Conservation (phyloP, 495 filamentous ascomycete species). For the Melanomma pulvis-pyrius region DNA sequence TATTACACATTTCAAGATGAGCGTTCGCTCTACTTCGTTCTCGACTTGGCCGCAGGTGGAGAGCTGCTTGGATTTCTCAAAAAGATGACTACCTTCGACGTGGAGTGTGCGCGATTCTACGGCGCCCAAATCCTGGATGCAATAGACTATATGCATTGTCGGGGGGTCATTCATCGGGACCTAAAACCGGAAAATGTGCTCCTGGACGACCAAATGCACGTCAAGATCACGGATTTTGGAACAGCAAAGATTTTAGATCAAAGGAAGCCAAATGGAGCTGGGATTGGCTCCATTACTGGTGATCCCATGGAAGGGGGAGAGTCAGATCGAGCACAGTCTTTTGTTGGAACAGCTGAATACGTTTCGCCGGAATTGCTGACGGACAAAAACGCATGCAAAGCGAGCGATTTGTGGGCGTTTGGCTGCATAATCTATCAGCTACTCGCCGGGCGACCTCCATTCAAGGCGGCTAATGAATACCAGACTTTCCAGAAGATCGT, state of each 20-base stretch:
- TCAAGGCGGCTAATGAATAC: constrained; percentile 97
- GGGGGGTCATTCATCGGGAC: constrained; percentile 95
- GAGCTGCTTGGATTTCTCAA: constrained; percentile 93
- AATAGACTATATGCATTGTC: constrained; percentile 96
- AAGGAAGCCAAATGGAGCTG: constrained; percentile 49
- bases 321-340: constrained; percentile 81
- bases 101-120: constrained; percentile 94
- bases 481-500: constrained; percentile 99
- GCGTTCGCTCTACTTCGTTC: constrained; percentile 90
- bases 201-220: constrained; percentile 90
- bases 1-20: constrained; percentile 99
- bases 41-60: constrained; percentile 90
- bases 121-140: constrained; percentile 95
- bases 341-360: constrained; percentile 98
- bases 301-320: constrained; percentile 61
- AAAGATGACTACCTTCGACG: constrained; percentile 89
- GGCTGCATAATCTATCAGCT: constrained; percentile 99
- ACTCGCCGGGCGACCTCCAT: constrained; percentile 88
- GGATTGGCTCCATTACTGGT: constrained; percentile 39
- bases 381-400: constrained; percentile 96
- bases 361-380: constrained; percentile 95
- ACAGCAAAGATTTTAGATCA: constrained; percentile 89
- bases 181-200: constrained; percentile 98
- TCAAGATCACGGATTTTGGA: constrained; percentile 99
- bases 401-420: constrained; percentile 98